Evolutionary conservation across 1,284 basidiomycete genomes (phyloP).

Genomic region (Phellopilus nigrolimitatus): DNA sequence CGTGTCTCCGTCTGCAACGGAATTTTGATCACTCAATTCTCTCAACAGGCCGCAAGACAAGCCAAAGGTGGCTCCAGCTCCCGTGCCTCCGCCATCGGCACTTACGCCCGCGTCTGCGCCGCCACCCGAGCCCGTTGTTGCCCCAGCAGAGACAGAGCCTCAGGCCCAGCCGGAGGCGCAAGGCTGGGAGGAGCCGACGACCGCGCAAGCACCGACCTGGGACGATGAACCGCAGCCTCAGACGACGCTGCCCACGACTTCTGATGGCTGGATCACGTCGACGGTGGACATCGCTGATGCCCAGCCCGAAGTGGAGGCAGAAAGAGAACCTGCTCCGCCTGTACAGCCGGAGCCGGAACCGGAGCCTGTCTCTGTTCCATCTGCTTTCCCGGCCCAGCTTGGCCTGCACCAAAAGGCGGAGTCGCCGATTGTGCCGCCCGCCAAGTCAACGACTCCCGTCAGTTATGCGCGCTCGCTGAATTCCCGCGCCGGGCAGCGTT

Average conservation of each 20-base stretch:
- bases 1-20: constrained; percentile 25
- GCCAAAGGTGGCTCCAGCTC: constrained; percentile 34
- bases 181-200: constrained; percentile 73
- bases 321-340: constrained; percentile 22
- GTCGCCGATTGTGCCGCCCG: constrained; percentile 32
- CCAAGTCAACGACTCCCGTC: constrained; percentile 34
- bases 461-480: constrained; percentile 41
- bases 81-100: constrained; percentile 25
- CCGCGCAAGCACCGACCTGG: constrained; percentile 65
- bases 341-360: constrained; percentile 33
- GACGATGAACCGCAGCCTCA: constrained; percentile 56
- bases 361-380: constrained; percentile 23
- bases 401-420: constrained; percentile 25
- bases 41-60: constrained; percentile 49
- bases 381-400: constrained; percentile 32
- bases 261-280: constrained; percentile 36
- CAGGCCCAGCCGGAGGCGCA: constrained; percentile 26
- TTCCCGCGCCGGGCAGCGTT: constrained; percentile 43
- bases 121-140: constrained; percentile 26
- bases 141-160: constrained; percentile 28
- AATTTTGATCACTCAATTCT: neutral
- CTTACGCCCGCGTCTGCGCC: constrained; percentile 25
- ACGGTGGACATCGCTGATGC: constrained; percentile 24
- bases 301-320: constrained; percentile 11
- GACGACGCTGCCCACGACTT: constrained; percentile 28